A percentile compares a stretch with the other conserved stretches of the same genome.
Evolutionary conservation across 2,329 filamentous ascomycete genomes (phyloP).

Genomic region (Alternaria ventricosa): DNA sequence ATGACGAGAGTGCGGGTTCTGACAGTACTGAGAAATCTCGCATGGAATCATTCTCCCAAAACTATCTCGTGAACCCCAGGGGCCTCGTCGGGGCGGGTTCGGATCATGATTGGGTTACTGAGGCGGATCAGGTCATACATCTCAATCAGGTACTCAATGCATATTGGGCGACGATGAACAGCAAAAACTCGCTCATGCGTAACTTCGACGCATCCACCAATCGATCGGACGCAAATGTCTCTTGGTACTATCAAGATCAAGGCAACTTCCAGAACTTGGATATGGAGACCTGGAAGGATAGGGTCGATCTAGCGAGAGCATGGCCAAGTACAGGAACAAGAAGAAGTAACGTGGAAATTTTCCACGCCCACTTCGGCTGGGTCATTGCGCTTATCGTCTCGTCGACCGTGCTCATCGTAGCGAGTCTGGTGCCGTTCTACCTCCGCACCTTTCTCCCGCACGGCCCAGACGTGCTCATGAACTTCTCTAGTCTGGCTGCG

Average conservation of each 20-base stretch:
- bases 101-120: too few relatives aligned
- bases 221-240: background rate
- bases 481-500: background rate
- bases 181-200: background rate
- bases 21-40: too few relatives aligned
- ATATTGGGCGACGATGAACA: background rate
- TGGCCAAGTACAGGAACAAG: background rate
- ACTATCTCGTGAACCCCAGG: too few relatives aligned
- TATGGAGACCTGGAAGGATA: too few relatives aligned
- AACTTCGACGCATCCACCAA: background rate
- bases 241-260: background rate
- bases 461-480: background rate
- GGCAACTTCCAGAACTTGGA: too few relatives aligned
- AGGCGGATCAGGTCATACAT: too few relatives aligned
- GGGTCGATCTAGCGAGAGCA: too few relatives aligned
- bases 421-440: background rate
- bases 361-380: background rate
- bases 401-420: fast-evolving
- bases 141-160: background rate
- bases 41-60: too few relatives aligned
- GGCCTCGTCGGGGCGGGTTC: too few relatives aligned
- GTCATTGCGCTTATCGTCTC: background rate
- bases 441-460: background rate
- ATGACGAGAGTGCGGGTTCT: too few relatives aligned
- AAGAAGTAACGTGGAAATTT: background rate